phyloP scores from a whole-genome alignment of 176 grass and related monocot species.

The Triticum timopheevii region DNA sequence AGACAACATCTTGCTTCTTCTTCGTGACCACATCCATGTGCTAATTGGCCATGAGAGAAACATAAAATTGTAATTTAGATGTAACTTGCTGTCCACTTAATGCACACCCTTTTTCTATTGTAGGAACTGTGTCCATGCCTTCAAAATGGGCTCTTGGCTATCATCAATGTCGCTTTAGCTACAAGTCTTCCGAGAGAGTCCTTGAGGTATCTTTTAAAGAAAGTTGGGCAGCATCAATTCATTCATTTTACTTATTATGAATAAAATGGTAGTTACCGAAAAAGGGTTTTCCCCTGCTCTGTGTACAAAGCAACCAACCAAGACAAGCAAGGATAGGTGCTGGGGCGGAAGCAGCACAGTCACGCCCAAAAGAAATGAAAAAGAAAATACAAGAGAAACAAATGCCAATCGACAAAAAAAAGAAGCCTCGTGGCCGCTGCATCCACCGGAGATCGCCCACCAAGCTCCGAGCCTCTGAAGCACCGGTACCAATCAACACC shows the following conservation, averaged over 20 bases:
- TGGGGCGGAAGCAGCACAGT: too few relatives aligned
- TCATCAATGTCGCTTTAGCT: conserved; percentile 96
- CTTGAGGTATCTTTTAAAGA: conserved; percentile 58
- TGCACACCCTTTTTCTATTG: background rate
- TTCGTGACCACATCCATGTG: background rate
- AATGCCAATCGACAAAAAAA: too few relatives aligned
- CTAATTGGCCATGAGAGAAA: background rate
- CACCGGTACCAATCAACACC: too few relatives aligned
- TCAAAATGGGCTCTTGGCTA: conserved; percentile 95
- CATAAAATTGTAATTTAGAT: background rate
- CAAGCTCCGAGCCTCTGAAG: too few relatives aligned
- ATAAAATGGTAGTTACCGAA: background rate
- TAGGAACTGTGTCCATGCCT: conserved; percentile 90
- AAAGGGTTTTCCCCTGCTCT: too few relatives aligned
- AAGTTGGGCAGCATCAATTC: background rate
- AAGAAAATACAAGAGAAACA: too few relatives aligned
- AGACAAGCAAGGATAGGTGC: too few relatives aligned
- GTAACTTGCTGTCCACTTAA: background rate
- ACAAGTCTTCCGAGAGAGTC: conserved; percentile 76
- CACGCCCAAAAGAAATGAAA: too few relatives aligned
- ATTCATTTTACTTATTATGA: background rate
- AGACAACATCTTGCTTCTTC: background rate
- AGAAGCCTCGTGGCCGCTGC: too few relatives aligned
- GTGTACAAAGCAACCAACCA: too few relatives aligned
- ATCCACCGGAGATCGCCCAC: too few relatives aligned